Conservation (phyloP, 768 basidiomycete species). For the Psilocybe sp. region DNA sequence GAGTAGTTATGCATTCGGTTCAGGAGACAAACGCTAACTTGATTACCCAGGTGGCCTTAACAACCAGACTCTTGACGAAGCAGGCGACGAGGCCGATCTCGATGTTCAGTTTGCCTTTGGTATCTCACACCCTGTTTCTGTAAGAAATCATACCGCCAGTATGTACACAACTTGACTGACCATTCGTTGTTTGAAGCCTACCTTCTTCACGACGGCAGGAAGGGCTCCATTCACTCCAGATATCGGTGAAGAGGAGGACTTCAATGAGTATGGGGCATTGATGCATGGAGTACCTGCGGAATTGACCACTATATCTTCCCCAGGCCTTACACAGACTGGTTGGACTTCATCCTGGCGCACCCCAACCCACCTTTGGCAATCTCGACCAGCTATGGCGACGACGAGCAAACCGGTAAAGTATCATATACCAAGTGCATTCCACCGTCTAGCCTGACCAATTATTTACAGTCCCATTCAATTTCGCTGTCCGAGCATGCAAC, state of each 20-base stretch:
- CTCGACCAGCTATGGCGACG: constrained; percentile 71
- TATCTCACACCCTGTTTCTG: constrained; percentile 37
- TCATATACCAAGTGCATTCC: not conserved
- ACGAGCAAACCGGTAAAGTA: constrained; percentile 62
- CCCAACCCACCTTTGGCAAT: constrained; percentile 53
- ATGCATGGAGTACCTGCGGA: too few species aligned
- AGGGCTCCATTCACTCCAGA: constrained; percentile 58
- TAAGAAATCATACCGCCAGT: not conserved
- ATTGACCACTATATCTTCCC: not conserved
- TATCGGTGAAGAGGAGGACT: constrained; percentile 29
- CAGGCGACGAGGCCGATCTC: constrained; percentile 64
- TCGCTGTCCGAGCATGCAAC: constrained; percentile 55
- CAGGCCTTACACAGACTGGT: constrained; percentile 46
- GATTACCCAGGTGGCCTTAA: constrained; percentile 51
- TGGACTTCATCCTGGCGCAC: constrained; percentile 52
- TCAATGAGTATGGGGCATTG: constrained; percentile 30
- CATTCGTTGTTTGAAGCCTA: constrained; percentile 24
- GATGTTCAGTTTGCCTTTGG: constrained; percentile 69
- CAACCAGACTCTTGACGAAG: constrained; percentile 46
- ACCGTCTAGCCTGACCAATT: not conserved
- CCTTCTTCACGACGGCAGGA: constrained; percentile 63
- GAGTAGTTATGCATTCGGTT: not conserved
- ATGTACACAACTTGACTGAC: not conserved
- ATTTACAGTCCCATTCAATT: constrained; percentile 23
- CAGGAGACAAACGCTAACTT: not conserved